A percentile compares a stretch with the other conserved stretches of the same genome.
phyloP scores from a whole-genome alignment of 1,284 basidiomycete genomes.

The Cutaneotrichosporon cavernicola region DNA sequence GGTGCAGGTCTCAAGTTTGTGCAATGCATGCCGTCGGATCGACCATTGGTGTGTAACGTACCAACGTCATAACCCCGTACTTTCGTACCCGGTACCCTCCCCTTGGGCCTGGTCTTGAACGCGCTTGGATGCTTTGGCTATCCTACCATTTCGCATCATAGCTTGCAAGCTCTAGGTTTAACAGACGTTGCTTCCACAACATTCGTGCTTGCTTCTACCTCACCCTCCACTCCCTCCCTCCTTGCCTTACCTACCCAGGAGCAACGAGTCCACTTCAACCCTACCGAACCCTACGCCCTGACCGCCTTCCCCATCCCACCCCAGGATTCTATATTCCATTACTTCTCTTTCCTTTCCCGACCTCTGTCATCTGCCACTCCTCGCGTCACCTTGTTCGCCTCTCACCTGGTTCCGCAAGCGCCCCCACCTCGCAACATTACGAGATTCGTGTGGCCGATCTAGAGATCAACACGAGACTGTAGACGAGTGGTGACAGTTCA shows the following conservation, averaged over 20 bases:
- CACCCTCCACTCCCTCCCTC: no score
- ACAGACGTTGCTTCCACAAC: no score
- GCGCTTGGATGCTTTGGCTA: no score
- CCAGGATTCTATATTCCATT: conserved; percentile 1
- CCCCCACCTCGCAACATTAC: neutral
- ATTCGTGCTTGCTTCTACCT: no score
- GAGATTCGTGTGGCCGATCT: no score
- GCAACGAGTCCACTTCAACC: no score
- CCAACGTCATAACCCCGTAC: neutral
- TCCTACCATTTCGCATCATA: no score
- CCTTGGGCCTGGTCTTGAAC: neutral
- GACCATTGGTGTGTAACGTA: neutral
- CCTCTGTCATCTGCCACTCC: neutral
- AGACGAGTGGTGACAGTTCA: neutral
- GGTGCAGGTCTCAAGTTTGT: neutral
- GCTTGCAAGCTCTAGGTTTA: neutral
- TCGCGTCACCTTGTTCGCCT: neutral
- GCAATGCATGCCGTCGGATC: neutral
- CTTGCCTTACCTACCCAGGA: no score
- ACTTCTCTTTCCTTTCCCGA: neutral
- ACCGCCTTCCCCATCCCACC: neutral
- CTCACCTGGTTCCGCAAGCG: neutral
- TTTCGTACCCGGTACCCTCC: neutral
- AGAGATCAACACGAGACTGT: neutral
- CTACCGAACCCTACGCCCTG: neutral